phyloP scores from a whole-genome alignment of 345 rosid genomes.

The Acer saccharum region DNA sequence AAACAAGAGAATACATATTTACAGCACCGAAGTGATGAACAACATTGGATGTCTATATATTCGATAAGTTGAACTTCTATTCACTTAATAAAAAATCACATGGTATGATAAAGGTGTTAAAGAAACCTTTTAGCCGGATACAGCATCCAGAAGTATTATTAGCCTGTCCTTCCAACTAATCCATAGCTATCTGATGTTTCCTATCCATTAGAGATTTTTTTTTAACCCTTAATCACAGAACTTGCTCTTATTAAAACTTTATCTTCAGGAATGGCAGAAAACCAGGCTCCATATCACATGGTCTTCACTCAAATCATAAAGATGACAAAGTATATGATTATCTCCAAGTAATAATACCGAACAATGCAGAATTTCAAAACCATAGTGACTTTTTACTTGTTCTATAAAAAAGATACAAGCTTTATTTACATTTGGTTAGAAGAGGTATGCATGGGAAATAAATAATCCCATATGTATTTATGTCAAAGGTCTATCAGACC shows the following conservation, averaged over 20 bases:
- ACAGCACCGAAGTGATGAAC: background rate
- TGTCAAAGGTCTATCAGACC: background rate
- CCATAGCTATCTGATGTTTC: background rate
- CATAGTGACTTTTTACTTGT: background rate
- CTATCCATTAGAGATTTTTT: background rate
- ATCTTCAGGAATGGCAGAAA: constrained; percentile 9
- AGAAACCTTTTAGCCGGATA: background rate
- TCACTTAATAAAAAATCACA: background rate
- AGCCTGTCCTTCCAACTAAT: background rate
- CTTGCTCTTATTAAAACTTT: background rate
- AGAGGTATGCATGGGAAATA: constrained; percentile 3
- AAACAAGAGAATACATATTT: background rate
- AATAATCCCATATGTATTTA: background rate
- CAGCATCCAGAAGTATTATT: background rate
- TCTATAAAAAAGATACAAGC: background rate
- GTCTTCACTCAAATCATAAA: background rate
- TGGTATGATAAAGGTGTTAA: background rate
- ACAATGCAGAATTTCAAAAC: background rate
- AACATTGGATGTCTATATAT: background rate
- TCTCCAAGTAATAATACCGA: background rate
- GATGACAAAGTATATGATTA: background rate
- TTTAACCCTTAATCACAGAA: constrained; percentile 3
- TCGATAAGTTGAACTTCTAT: background rate
- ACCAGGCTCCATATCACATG: background rate
- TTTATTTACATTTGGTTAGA: background rate